These are phyloP conservation scores for Globisporangium paroecandrum DNA, from an alignment of 352 stramenopile species.

Conservation along the genomic window DNA sequence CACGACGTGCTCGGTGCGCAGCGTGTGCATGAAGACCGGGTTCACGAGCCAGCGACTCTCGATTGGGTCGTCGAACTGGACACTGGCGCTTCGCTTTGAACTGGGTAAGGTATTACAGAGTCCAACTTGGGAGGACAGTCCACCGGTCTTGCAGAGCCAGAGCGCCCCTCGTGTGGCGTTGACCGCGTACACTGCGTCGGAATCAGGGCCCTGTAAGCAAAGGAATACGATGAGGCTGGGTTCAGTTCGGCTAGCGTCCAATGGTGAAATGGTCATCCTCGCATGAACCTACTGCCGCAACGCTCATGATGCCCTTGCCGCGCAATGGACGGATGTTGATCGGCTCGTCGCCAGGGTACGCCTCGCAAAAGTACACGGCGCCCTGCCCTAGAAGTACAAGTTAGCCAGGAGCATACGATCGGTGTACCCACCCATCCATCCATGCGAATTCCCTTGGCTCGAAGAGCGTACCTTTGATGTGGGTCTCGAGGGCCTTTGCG, in stretches of 20 bases:
- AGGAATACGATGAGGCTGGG: background rate
- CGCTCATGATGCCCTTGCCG: conserved; percentile 53
- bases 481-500: conserved; percentile 48
- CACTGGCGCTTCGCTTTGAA: background rate
- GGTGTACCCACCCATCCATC: no score
- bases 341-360: conserved; percentile 28
- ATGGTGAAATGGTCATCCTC: background rate
- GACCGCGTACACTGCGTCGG: conserved; percentile 70
- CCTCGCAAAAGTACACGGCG: conserved; percentile 66
- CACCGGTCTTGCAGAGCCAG: conserved; percentile 77
- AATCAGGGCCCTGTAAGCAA: conserved; percentile 43
- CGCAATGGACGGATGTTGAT: conserved; percentile 62
- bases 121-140: conserved; percentile 59
- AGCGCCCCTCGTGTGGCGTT: conserved; percentile 44
- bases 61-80: conserved; percentile 38
- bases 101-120: conserved; percentile 42
- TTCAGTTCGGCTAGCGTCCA: background rate
- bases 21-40: conserved; percentile 59
- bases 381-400: conserved; percentile 36
- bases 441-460: background rate
- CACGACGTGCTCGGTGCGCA: conserved; percentile 57
- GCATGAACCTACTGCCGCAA: background rate
- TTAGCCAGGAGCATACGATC: background rate
- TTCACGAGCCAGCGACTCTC: conserved; percentile 70
- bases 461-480: conserved; percentile 32